These are phyloP conservation scores for Phellopilus nigrolimitatus DNA, from an alignment of 1,284 basidiomycete genomes.

Conservation along the genomic window DNA sequence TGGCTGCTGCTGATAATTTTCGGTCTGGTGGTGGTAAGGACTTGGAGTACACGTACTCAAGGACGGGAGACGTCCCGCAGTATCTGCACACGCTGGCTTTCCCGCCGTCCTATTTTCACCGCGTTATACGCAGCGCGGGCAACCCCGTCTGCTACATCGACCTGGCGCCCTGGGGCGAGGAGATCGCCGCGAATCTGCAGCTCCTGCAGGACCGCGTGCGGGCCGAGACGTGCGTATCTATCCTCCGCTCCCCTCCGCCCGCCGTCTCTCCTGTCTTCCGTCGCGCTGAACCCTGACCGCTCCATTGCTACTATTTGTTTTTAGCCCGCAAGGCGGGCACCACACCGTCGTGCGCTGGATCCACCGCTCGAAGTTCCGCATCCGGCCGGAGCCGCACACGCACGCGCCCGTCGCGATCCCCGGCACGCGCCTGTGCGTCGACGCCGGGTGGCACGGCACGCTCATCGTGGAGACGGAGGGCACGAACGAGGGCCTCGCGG, in stretches of 20 bases:
- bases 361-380: constrained; percentile 67
- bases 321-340: constrained; percentile 66
- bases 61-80: constrained; percentile 67
- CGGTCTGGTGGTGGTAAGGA: constrained; percentile 42
- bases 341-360: constrained; percentile 82
- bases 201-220: constrained; percentile 71
- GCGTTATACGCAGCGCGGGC: constrained; percentile 62
- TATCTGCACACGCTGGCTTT: constrained; percentile 73
- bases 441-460: constrained; percentile 74
- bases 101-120: constrained; percentile 80
- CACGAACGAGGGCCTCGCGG: constrained; percentile 75
- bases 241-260: constrained; percentile 3
- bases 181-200: constrained; percentile 68
- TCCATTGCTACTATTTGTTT: too few species aligned
- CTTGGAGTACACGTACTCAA: constrained; percentile 73
- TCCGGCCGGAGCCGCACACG: constrained; percentile 38
- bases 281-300: too few species aligned
- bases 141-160: constrained; percentile 74
- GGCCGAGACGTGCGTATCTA: constrained; percentile 64
- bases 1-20: constrained; percentile 6
- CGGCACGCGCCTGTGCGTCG: constrained; percentile 51
- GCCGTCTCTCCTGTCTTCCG: too few species aligned
- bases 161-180: constrained; percentile 67
- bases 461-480: constrained; percentile 79
- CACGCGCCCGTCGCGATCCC: constrained; percentile 46